phyloP scores from a whole-genome alignment of 306 rosid genomes.

The Carpinus fangiana region DNA sequence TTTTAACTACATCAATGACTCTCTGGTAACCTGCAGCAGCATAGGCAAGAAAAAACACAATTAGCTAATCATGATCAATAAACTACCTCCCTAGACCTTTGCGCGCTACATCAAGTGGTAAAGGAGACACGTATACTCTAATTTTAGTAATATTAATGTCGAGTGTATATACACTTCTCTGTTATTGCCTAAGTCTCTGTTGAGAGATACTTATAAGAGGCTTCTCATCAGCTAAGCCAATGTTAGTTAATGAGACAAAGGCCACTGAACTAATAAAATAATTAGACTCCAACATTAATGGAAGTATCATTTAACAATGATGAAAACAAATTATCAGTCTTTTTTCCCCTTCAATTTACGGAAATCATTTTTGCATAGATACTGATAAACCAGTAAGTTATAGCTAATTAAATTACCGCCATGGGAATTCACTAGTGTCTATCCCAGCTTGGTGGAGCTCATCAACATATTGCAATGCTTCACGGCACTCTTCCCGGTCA shows the following conservation, averaged over 20 bases:
- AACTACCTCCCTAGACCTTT: background rate
- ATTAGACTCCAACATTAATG: background rate
- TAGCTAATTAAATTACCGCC: constrained; percentile 63
- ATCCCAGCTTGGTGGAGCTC: constrained; percentile 98
- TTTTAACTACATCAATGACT: constrained; percentile 57
- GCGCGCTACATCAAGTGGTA: background rate
- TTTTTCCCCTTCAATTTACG: background rate
- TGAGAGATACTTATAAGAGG: background rate
- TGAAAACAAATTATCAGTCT: background rate
- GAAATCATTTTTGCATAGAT: background rate
- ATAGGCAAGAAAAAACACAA: constrained; percentile 25
- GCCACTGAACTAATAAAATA: background rate
- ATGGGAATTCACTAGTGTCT: constrained; percentile 96
- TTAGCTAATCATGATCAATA: constrained; percentile 11
- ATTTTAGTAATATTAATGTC: background rate
- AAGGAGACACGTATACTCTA: background rate
- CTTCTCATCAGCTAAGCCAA: background rate
- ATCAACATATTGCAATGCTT: constrained; percentile 91
- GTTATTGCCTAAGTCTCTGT: background rate
- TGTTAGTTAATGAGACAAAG: background rate
- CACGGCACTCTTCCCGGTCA: constrained; percentile 93
- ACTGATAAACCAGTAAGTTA: background rate
- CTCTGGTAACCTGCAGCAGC: constrained; percentile 76
- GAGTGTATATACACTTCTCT: background rate
- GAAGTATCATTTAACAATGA: background rate